Base-by-base conservation (phyloP, 179 eudicot species). In the Beta lomatogona region DNA sequence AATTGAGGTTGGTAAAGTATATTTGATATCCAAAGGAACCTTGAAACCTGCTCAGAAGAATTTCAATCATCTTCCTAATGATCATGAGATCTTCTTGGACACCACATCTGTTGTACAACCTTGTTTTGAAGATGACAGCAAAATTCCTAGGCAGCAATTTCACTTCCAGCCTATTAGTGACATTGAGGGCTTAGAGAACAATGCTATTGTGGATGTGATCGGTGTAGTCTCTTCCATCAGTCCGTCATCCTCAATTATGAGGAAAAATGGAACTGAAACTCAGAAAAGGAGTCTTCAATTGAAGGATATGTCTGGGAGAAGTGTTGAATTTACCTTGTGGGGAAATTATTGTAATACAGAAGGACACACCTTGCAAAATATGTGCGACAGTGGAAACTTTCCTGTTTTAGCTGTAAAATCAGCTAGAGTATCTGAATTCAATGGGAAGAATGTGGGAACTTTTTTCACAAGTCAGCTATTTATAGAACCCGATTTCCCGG, bases 241-340 rank as follows among this genome's bases (percentile, higher is more conserved):
- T 78, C 98, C 98, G 19, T 75, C 93, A 31, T 78, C 88, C 76
- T 77, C 94, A 31, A 81, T 95, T 57, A 90, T 88, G 95, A 89
- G 90, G 60, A 95, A 95, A 86, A 91, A 90, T 83, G 93, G 93
- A 19, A 89, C 88, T n/a, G 99, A 94, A 91, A 87, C 95, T 78
- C 95, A 87, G 80, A 95, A 89, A 81, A 90, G 94, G 85, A 76
- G 72, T 50, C 92, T 95, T 79, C 91, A 94, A 36, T 84, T 95
- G 84, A 95, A 86, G 86, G 99, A 95, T 84, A 88, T 80, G 91
- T 95, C 99, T 65, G 95, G 94, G 8, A 85, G 82, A 88, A 94
- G 98, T 79, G 90, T 94, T 21, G 98, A 94, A 76, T 70, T 95
- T 70, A 92, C 98, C 79, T 72, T 95, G 81, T 95, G 99, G 99